These are phyloP conservation scores for Talaromyces rugulosus DNA, from an alignment of 2,329 filamentous ascomycete genomes.

Conservation along the genomic window DNA sequence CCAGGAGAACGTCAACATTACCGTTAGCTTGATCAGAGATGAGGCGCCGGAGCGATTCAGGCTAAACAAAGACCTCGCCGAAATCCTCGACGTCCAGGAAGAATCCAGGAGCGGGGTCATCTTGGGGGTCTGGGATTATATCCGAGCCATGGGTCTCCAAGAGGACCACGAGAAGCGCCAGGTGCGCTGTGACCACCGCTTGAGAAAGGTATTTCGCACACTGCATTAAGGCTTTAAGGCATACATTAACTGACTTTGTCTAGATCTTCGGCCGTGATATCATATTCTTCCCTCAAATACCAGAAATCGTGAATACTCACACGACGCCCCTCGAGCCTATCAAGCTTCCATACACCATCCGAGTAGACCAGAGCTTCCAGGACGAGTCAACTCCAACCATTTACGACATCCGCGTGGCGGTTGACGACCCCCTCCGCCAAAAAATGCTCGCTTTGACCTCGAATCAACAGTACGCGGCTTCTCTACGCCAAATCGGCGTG, in stretches of 20 bases:
- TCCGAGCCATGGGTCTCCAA: conserved; percentile 76
- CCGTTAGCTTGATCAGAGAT: conserved; percentile 77
- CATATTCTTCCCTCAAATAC: conserved; percentile 80
- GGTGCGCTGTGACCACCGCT: conserved; percentile 80
- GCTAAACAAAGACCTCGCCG: conserved; percentile 72
- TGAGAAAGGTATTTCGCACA: conserved; percentile 62
- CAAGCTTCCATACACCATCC: conserved; percentile 85
- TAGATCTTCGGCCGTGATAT: conserved; percentile 71
- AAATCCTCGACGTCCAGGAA: conserved; percentile 80
- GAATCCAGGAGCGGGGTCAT: conserved; percentile 84
- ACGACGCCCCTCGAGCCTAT: conserved; percentile 76
- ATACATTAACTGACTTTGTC: neutral
- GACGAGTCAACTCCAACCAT: conserved; percentile 71
- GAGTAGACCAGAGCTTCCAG: conserved; percentile 81
- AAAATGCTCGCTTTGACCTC: conserved; percentile 62
- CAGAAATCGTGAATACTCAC: conserved; percentile 74
- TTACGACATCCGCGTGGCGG: conserved; percentile 80
- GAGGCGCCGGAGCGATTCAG: conserved; percentile 82
- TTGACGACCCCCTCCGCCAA: conserved; percentile 75
- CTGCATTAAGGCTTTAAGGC: neutral
- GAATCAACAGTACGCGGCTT: conserved; percentile 65
- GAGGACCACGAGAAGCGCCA: conserved; percentile 93
- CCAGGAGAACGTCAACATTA: conserved; percentile 89
- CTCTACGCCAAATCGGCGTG: conserved; percentile 69
- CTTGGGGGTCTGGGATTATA: conserved; percentile 93